Base-by-base conservation (phyloP, 2,329 filamentous ascomycete genomes). In the Fonsecaea monophora region DNA sequence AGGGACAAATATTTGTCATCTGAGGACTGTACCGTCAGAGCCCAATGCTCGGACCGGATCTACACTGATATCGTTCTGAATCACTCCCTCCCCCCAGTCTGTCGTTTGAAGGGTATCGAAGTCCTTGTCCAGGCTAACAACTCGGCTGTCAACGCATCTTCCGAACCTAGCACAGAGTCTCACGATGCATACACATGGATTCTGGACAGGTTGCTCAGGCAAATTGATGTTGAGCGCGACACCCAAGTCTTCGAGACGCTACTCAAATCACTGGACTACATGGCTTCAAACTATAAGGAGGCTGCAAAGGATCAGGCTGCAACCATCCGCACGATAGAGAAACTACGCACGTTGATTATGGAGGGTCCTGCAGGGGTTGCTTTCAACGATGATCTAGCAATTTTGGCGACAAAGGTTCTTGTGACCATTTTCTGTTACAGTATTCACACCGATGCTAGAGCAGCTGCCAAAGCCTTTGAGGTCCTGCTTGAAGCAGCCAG, bases 371-470 rank as follows among this genome's bases (percentile, higher is more conserved):
- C 37, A 32, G 57, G 53, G 32, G 53, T 62, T 18, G n/a, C 62
- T 40, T 64, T 56, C 21, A 67, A 32, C 38, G 65, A 68, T 21
- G 64, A 62, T 30, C 53, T 65, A 45, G 69, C 69, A 25, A 55
- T 64, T 18, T 54, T 61, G 54, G 68, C 64, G 4, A 66, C 70
- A 30, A 70, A 66, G 32, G 64, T 67, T 25, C 60, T 71, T 15
- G 62, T 60, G 18, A 65, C 63, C 15, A 65, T 70, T 21, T 70
- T 71, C 62, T 54, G 63, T 55, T 62, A 69, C 53, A 66, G 62
- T 56, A 62, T 71, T 55, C 66, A 69, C 45, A 58, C 57, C 34
- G 35, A 62, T 45, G 38, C 56, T 2, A 57, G 53, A 38, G 55
- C 61, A 21, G 66, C 66, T 3, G 45, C 65, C 13, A 59, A 40